These are phyloP conservation scores for Herpotrichia juniperi DNA, from an alignment of 2,329 filamentous ascomycete species.

Conservation along the genomic window DNA sequence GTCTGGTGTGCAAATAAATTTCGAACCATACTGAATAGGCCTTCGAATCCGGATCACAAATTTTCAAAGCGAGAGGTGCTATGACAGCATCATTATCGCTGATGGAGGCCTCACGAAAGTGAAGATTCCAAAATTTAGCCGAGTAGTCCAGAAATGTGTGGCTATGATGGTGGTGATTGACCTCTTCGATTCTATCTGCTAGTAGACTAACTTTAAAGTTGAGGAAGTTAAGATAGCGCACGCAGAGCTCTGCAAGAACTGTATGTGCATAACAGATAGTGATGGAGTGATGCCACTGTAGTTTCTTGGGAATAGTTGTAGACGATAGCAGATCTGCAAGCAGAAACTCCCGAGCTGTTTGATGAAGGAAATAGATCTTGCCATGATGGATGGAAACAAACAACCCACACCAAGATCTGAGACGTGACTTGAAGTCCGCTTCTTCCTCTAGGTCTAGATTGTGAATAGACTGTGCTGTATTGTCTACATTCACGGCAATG, in stretches of 20 bases:
- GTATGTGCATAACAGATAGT: constrained; percentile 11
- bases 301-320: constrained; percentile 4
- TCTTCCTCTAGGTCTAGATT: constrained; percentile 16
- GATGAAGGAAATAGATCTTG: constrained; percentile 19
- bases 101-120: constrained; percentile 15
- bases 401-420: constrained; percentile 17
- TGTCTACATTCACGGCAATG: constrained; percentile 14
- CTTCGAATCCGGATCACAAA: constrained; percentile 12
- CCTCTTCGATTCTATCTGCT: constrained; percentile 7
- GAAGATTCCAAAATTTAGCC: constrained; percentile 15
- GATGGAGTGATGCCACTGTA: constrained; percentile 13
- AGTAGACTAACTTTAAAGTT: constrained; percentile 7
- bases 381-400: constrained; percentile 17
- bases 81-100: constrained; percentile 6
- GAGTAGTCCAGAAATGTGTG: constrained; percentile 13
- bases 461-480: constrained; percentile 4
- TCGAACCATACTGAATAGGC: constrained; percentile 12
- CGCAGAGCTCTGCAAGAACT: constrained; percentile 15
- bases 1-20: constrained; percentile 7
- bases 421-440: constrained; percentile 14
- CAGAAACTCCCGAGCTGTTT: constrained; percentile 21
- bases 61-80: constrained; percentile 12
- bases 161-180: constrained; percentile 1
- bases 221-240: constrained; percentile 17
- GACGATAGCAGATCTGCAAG: constrained; percentile 10